Conservation (phyloP, 306 rosid species). For the Vicia faba region DNA sequence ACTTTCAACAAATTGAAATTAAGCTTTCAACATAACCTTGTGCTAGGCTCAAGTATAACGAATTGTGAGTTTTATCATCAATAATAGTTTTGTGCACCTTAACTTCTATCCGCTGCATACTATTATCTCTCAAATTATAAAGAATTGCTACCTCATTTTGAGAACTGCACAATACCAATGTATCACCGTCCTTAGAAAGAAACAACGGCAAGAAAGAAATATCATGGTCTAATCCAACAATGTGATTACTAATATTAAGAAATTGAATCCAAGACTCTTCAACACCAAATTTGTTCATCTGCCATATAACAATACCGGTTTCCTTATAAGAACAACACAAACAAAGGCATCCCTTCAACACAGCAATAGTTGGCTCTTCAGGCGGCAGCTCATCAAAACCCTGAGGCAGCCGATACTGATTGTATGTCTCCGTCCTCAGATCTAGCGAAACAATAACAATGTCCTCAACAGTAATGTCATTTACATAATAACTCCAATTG, state of each 20-base stretch:
- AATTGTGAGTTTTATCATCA: accelerated
- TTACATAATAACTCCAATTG: background rate
- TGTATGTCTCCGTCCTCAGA: background rate
- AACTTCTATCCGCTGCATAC: background rate
- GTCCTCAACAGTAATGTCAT: background rate
- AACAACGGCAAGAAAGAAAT: background rate
- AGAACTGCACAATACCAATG: background rate
- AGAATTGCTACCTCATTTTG: accelerated
- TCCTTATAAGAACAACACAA: background rate
- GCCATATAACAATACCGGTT: background rate
- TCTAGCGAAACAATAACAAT: background rate
- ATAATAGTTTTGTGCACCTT: background rate
- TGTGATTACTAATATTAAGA: background rate
- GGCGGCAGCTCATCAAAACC: background rate
- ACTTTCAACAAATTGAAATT: background rate
- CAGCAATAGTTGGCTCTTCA: background rate
- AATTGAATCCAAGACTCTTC: background rate
- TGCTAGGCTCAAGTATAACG: accelerated
- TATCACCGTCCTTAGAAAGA: background rate
- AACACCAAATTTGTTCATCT: background rate
- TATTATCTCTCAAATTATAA: conserved; percentile 1
- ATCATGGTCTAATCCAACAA: background rate
- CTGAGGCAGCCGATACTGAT: background rate
- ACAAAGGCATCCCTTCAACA: background rate
- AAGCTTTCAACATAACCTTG: background rate